Base-by-base conservation (phyloP, 1,284 basidiomycete species). In the Coniferiporia sulphurascens region DNA sequence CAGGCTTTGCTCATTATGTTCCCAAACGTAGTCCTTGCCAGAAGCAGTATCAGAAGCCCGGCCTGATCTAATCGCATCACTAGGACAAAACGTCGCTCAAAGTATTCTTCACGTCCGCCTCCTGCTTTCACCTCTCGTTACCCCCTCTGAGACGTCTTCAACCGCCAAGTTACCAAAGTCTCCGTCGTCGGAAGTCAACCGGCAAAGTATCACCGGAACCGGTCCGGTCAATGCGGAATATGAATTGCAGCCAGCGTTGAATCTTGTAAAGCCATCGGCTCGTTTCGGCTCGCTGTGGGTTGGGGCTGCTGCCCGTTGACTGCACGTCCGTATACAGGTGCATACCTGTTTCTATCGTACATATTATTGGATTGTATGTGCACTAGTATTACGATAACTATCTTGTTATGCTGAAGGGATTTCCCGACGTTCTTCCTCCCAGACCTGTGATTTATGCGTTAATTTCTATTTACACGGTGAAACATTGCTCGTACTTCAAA, bases 401-500 rank as follows among this genome's bases (percentile, higher is more conserved):
- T 12, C 38, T 41, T 19, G 13, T 45, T 35, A 27, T 36, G 13
- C 35, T 45, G 22, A 21, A 21, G 22, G 36, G 3, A 1, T 27
- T 38, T 21, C 34, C 17, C 45, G 50, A 32, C 51, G 59, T 27
- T 62, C 60, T 48, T 59, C n/a, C 17, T 46, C 44, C 61, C 58
- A 59, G 17, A 56, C 53, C 61, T 62, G 15, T 12, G 32, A 45
- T 13, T 17, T 27, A 36, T 44, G 38, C 9, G 19, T 55, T 21
- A 51, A 10, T 50, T 5, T 17, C n/a, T 52, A 6, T 21, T 3
- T 44, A 17, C 38, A 19, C 13, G 35, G 43, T 35, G 2, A 48
- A 34, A 12, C 36, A 8, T 10, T 3, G 36, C 15, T 8, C 51
- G 22, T n/a, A 84, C 85, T 74, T 87, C 82, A 65, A 89, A 89